These are phyloP conservation scores for Ganoderma leucocontextum DNA, from an alignment of 1,284 basidiomycete genomes.

Conservation along the genomic window DNA sequence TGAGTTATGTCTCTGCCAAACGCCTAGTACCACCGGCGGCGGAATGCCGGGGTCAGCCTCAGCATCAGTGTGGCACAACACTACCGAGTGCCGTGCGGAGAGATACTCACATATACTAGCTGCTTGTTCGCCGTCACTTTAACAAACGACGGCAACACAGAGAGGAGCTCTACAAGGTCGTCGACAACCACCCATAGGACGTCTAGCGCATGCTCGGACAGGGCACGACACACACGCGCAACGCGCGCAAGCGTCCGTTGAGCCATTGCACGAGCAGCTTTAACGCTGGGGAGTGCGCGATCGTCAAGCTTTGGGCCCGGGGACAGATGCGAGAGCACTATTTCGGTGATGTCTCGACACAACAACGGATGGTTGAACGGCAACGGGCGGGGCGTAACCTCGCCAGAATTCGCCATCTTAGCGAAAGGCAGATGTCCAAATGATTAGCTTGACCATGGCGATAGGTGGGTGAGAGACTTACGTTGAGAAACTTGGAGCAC, in stretches of 20 bases:
- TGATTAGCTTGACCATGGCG: too few species aligned
- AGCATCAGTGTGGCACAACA: not conserved
- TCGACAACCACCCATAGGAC: not conserved
- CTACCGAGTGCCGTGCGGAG: not conserved
- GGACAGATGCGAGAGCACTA: too few species aligned
- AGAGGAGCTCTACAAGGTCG: not conserved
- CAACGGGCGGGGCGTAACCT: not conserved
- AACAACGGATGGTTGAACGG: too few species aligned
- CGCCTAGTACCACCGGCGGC: too few species aligned
- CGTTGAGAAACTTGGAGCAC: too few species aligned
- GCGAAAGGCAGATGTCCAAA: too few species aligned
- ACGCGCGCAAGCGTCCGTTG: not conserved
- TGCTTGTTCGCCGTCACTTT: not conserved
- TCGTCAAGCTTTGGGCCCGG: too few species aligned
- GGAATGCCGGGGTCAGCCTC: too few species aligned
- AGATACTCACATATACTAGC: not conserved
- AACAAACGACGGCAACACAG: not conserved
- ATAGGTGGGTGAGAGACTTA: too few species aligned
- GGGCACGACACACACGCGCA: not conserved
- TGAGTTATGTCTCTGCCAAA: not conserved
- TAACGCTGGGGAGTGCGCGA: too few species aligned
- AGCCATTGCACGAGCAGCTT: not conserved
- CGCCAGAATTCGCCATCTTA: too few species aligned
- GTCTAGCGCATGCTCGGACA: slow-evolving; percentile 6
- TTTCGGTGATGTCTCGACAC: too few species aligned